phyloP scores from a whole-genome alignment of 2,329 filamentous ascomycete genomes.

The Zelopaecilomyces penicillatus region DNA sequence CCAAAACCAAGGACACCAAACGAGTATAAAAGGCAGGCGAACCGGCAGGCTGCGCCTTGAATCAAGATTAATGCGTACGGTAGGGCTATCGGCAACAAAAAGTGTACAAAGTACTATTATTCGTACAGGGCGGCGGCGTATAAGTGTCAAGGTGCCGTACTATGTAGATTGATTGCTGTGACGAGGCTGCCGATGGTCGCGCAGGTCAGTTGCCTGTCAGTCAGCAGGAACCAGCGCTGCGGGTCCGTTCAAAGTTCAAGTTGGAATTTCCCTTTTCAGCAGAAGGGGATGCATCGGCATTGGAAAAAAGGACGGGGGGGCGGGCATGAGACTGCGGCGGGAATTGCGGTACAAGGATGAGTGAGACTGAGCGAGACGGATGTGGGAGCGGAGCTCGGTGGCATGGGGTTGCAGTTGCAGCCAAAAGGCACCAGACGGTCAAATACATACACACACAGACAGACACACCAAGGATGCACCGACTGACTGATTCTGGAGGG shows the following conservation, averaged over 20 bases:
- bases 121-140: not conserved
- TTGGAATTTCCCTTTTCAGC: not conserved
- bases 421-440: no score
- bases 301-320: not conserved
- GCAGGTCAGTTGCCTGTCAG: slow-evolving; percentile 9
- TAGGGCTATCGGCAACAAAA: no score
- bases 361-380: no score
- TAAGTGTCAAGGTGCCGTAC: not conserved
- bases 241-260: slow-evolving; percentile 1
- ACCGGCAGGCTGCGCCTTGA: no score
- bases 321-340: slow-evolving; percentile 1
- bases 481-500: no score
- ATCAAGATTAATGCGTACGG: no score
- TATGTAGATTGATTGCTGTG: not conserved
- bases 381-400: no score
- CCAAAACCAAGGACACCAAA: not conserved
- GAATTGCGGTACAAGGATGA: no score
- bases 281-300: not conserved
- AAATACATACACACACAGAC: no score
- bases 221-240: slow-evolving; percentile 8
- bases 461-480: no score
- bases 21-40: not conserved
- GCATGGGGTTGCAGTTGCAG: no score
- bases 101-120: no score
- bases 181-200: slow-evolving; percentile 6